Base-by-base conservation (phyloP, 805 yeast genomes). In the Lachancea cidri region DNA sequence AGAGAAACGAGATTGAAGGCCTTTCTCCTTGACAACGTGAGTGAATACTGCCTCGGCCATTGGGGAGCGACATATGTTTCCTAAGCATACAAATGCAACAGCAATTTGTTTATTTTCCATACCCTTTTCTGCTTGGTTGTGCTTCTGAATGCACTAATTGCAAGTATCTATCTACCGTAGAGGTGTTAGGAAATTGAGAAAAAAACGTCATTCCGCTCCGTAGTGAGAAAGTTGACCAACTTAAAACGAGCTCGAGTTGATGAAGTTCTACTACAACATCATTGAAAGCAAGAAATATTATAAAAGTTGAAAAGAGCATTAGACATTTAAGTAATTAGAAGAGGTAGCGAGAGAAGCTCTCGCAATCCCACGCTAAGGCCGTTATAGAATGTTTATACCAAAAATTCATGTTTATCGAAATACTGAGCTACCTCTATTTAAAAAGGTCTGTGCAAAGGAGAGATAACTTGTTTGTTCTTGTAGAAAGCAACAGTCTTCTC, bases 31-130 rank as follows among this genome's bases (percentile, higher is more conserved):
- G 7, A 86, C 94, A 13, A 68, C 67, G 44, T 85, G 78, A 36
- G 69, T 71, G 65, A 89, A 87, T 1, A 88, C 86, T 0, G 96
- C 96, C 58, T 91, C 97, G 0, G 98, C 97, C 98, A 89, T 91
- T 11, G 98, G 98, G 2, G 96, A 87, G 36, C 97, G 89, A 57
- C 97, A 88, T 17, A 85, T 80, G 62, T 89, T 89, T 3, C 97
- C 97, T 18, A 87, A 69, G 56, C 97, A 89, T 1, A 88, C 91
- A 59, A 89, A 88, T 0, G 94, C 96, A 8, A 89, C 94, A 1
- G 83, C 72, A 3, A 76, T 57, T 31, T n/a, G 16, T 14, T 36
- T 39, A 30, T 25, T 16, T 4, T 33, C 22, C 36, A 34, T 42
- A 5, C 15, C 13, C n/a, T n/a, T n/a, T n/a, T n/a, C n/a, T n/a